Evolutionary conservation across 169 alveolate genomes (phyloP), one percentile per base, ranked within the genome.

Genomic region (Eimeria acervulina): DNA sequence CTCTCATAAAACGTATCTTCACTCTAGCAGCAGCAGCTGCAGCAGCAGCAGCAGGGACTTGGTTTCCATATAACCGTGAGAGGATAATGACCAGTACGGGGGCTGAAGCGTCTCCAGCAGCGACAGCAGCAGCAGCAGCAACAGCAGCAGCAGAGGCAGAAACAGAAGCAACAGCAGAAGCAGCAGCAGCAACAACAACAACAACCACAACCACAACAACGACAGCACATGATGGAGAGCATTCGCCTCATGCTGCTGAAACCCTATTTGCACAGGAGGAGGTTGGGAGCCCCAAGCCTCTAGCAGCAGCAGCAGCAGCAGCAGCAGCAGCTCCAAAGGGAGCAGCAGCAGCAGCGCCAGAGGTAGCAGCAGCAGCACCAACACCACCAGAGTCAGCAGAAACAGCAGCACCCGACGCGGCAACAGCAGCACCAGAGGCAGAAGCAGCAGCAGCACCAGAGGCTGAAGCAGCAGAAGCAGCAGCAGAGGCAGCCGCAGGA

Each of bases 381-480:
- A 2, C 66, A 55, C 5, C 66, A 55, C 26, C 66, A 55, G 26
- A 10, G 15, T 7, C 66, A 55, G 26, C 66, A 55, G 26, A 10
- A 55, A 19, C 80, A 68, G 80, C 80, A 68, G 7, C 10, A n/a
- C 28, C 42, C 4, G 40, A 8, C 15, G 66, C 66, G 5, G 66
- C 15, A 17, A 19, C 80, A 26, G 80, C 17, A 68, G 80, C 80
- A n/a, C 28, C 42, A 68, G 80, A 8, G 42, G 80, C 80, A n/a
- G 80, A 15, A 8, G 42, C 80, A n/a, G 36, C 80, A n/a, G 80
- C 80, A 7, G 80, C 80, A 68, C 42, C 80, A 68, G 44, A 40
- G 7, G 42, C 38, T 31, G 80, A 12, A 13, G 44, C 80, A 28
- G 80, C 38, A 0, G 80, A 0, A 28, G 80, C 80, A 68, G 42